Evolutionary conservation across 176 grass and related monocot genomes (phyloP).

Genomic region (Avena atlantica): DNA sequence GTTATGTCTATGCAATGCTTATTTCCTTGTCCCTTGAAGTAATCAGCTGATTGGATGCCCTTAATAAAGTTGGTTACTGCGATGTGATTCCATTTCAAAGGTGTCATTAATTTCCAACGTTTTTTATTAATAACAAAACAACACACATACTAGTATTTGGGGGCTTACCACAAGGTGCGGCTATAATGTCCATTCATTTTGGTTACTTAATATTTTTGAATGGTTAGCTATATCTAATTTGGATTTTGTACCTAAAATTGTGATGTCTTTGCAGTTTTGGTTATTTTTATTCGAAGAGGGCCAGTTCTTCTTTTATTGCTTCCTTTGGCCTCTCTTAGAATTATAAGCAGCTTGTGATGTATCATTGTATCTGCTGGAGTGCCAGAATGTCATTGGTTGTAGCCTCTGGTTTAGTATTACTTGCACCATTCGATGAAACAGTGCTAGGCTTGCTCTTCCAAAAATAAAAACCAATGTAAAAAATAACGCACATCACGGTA

Average conservation of each 20-base stretch:
- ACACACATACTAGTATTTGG: neutral
- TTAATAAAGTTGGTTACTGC: neutral
- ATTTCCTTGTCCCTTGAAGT: neutral
- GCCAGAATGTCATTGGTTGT: neutral
- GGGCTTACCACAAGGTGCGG: neutral
- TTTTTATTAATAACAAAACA: neutral
- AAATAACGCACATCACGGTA: neutral
- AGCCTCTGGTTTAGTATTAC: neutral
- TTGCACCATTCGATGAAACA: neutral
- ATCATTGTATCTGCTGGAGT: neutral
- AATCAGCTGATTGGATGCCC: neutral
- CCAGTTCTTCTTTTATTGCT: neutral
- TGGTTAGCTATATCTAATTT: neutral
- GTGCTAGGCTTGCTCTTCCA: neutral
- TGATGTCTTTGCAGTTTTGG: neutral
- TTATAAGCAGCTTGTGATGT: neutral
- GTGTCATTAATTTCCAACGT: neutral
- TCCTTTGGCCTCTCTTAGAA: neutral
- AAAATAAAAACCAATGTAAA: neutral
- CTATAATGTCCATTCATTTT: slow-evolving; percentile 2
- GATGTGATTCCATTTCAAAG: neutral
- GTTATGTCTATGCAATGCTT: neutral
- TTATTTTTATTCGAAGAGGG: neutral
- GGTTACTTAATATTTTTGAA: neutral
- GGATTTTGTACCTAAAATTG: neutral